Evolutionary conservation across 2,329 filamentous ascomycete genomes (phyloP).

Genomic region (Pseudogymnoascus sp.): DNA sequence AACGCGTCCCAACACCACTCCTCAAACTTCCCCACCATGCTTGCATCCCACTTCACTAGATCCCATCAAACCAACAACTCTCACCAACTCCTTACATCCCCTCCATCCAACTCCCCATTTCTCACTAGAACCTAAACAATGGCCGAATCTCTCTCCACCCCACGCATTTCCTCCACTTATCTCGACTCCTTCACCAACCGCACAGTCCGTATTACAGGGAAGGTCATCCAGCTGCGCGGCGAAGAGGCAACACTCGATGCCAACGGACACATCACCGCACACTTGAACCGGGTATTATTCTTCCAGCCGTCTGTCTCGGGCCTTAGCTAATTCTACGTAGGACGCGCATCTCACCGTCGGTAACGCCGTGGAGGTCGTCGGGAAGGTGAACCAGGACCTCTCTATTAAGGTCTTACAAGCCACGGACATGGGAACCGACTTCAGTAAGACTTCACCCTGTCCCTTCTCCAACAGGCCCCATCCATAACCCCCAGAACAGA

Average conservation of each 20-base stretch:
- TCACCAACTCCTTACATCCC: not conserved
- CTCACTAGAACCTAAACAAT: constrained; percentile 40
- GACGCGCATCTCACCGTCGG: constrained; percentile 62
- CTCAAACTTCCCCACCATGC: constrained; percentile 7
- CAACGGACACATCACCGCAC: constrained; percentile 65
- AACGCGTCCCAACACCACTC: not conserved
- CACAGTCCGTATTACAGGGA: constrained; percentile 79
- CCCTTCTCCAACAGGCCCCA: not conserved
- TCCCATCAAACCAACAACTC: constrained; percentile 6
- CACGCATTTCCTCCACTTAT: constrained; percentile 74
- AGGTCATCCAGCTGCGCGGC: constrained; percentile 73
- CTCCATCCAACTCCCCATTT: not conserved
- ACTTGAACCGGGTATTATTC: constrained; percentile 58
- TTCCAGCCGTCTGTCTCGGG: not conserved
- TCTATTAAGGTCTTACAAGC: constrained; percentile 62
- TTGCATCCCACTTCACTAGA: constrained; percentile 8
- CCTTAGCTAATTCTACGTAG: constrained; percentile 34
- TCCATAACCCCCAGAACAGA: not conserved
- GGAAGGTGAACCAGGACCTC: constrained; percentile 69
- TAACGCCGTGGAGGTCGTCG: constrained; percentile 68
- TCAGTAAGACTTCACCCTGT: constrained; percentile 10
- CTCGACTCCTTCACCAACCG: constrained; percentile 67
- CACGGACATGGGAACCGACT: constrained; percentile 53
- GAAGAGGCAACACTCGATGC: constrained; percentile 75
- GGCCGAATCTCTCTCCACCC: constrained; percentile 61